Evolutionary conservation across 2,329 filamentous ascomycete species (phyloP), one percentile per base, ranked within the genome.

Genomic region (Venturia aucupariae): DNA sequence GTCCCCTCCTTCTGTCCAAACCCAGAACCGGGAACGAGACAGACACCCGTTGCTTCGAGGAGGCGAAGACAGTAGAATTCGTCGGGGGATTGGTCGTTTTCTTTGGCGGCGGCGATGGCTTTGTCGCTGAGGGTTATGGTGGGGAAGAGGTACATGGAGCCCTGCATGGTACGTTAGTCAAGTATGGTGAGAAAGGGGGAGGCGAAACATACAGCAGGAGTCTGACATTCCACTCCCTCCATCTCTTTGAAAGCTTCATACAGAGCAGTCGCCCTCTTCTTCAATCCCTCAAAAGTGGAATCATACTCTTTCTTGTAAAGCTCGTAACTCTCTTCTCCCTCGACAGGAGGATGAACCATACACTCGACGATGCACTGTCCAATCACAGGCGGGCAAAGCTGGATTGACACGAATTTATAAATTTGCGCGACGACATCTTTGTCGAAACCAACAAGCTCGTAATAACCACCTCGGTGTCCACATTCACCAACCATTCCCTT

Each of bases 401-500:
- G 93, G 80, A 99, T 97, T 75, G 89, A 94, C 73, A 97, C 89
- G 75, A 96, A 96, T 81, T 99, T 99, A 86, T 97, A 97, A 76
- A 99, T 92, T 80, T 97, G 88, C 68, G 88, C 90, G 73, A 90
- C 88, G 68, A 99, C 94, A 72, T 89, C 82, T 13, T 85, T 78
- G 74, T 96, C 86, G 76, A 99, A 97, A 70, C 90, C 90, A 66
- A 92, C 85, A 65, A 99, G 86, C 82, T 99, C 94, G 74, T 97
- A 97, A 83, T 96, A 99, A 64, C 94, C 94, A 70, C 93, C 94
- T 68, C 94, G 90, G 81, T 99, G 94, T 62, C 94, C 94, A 75
- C 94, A 99, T 81, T 99, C 94, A 73, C 94, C 94, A 10, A 97
- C 90, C 92, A 99, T 97, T 72, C 94, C 94, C 84, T 99, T 99